Evolutionary conservation across 148 eudicot genomes (phyloP).

Genomic region (Cornus kousa): DNA sequence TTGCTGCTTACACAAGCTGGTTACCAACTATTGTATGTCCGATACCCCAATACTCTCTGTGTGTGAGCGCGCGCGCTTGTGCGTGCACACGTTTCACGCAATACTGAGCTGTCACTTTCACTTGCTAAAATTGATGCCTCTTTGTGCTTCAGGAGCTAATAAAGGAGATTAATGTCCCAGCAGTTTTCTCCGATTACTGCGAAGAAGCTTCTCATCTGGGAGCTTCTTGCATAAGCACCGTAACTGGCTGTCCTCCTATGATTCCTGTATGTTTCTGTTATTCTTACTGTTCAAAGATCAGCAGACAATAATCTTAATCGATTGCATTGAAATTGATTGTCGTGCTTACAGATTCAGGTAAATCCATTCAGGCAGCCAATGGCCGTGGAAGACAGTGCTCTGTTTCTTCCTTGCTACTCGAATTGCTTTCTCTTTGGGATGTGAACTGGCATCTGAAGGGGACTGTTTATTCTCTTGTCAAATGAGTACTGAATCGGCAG

Average conservation of each 20-base stretch:
- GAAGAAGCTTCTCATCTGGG: slow-evolving; percentile 91
- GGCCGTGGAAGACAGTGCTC: slow-evolving; percentile 64
- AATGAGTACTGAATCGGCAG: too few relatives aligned
- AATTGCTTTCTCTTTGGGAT: slow-evolving; percentile 87
- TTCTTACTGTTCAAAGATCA: neutral
- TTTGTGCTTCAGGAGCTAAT: slow-evolving; percentile 56
- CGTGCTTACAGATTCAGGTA: slow-evolving; percentile 55
- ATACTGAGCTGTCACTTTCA: neutral
- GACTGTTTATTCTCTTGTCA: neutral
- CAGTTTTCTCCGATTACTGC: slow-evolving; percentile 85
- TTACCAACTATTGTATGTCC: slow-evolving; percentile 66
- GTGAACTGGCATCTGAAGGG: slow-evolving; percentile 22
- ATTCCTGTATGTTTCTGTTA: slow-evolving; percentile 46
- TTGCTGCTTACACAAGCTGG: slow-evolving; percentile 93
- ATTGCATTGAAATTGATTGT: slow-evolving; percentile 4
- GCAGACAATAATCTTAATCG: neutral
- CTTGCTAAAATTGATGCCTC: too few relatives aligned
- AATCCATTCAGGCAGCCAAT: slow-evolving; percentile 97
- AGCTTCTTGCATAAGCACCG: slow-evolving; percentile 58
- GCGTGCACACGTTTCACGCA: neutral
- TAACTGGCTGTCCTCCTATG: slow-evolving; percentile 44
- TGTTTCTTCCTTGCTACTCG: slow-evolving; percentile 81
- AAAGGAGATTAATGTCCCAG: slow-evolving; percentile 55
- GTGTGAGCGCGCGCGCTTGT: neutral
- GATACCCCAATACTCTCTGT: too few relatives aligned